Base-by-base conservation (phyloP, 2,329 filamentous ascomycete genomes). In the Dryadomyces sulphureus region DNA sequence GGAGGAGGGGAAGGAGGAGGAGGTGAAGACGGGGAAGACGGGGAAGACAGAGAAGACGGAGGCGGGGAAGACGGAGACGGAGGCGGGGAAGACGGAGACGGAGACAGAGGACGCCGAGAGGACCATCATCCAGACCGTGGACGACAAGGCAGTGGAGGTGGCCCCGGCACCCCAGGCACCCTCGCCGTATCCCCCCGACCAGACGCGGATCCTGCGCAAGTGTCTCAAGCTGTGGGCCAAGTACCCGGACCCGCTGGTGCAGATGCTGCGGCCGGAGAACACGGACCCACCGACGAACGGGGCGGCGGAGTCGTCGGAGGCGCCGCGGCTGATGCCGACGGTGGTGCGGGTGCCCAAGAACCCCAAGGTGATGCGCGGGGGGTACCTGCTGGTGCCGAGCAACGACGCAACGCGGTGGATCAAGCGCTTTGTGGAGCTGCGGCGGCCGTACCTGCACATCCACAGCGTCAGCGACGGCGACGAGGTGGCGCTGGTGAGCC, bases 361-460 rank as follows among this genome's bases (percentile, higher is more conserved):
- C 54, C 76, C 81, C 1, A 77, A 76, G 38, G 73, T 92, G 1
- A 71, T 94, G 54, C 94, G 94, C 65, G 81, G 85, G 16, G 89
- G 89, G 16, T 93, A 92, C 61, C 74, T 98, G 16, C 71, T 96
- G 38, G 84, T 85, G 3, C 88, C 88, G 0, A 88, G 88, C 57
- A 81, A 79, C 46, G 81, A 85, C 45, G 85, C 81, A 32, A 84
- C 80, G 20, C 77, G 83, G 50, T 98, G 92, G 92, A 75, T 92
- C 24, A 86, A 89, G 55, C 81, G 90, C 38, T 96, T 94, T 58
- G 86, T 95, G 43, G 92, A 98, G 64, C 74, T 98, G 24, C 78
- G 92, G 27, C 75, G 84, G 45, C 92, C 92, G 0, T 98, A 96
- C 59, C 71, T 98, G 45, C 88, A 96, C 61, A 77, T 98, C 32